Evolutionary conservation across 805 yeast species (phyloP), one percentile per base, ranked within the genome.

Genomic region (Starmerella vitae): DNA sequence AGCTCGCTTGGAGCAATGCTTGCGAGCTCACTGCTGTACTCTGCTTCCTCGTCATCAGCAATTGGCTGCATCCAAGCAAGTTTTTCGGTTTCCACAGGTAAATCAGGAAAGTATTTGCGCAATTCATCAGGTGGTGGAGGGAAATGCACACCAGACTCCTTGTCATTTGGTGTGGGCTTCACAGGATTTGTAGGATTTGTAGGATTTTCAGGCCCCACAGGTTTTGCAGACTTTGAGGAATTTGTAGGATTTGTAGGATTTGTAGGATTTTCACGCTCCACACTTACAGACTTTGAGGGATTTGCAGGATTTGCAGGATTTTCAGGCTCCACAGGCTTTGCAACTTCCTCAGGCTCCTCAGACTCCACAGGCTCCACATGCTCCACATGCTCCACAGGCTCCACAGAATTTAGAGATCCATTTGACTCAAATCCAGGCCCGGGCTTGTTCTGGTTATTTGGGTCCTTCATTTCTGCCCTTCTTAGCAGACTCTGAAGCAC

Each of bases 61-160:
- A 77, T 71, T 2, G 81, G 75, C 41, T 77, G 70, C 94, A 86
- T 86, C 99, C 99, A 91, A 43, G 85, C 80, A 41, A 91, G 58
- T 50, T 82, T 79, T 30, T 73, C 76, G 0, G 82, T 71, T 48
- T 91, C 94, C 34, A 66, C 74, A 2, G 95, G 94, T 36, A 91
- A 64, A 48, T 85, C 88, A 1, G 99, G 96, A 60, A 76, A 91
- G 60, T 74, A 88, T 53, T 80, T 81, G 20, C 75, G 79, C 37
- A 91, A 62, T 52, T 84, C 78, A 20, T 76, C 76, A 48, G 81
- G 79, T 36, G 68, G 71, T 1, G 80, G 72, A 49, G 30, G 70
- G 62, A 45, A 64, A 57, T 33, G 67, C 61, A 46, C 66, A 66
- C 13, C 69, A 12, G 8, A 6, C 4, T n/a, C 13, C 14, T 10